Percentiles rank a stretch among this genome's conserved stretches.
These are phyloP conservation scores for Eucalyptus regnans DNA, from an alignment of 345 rosid species.

Conservation along the genomic window DNA sequence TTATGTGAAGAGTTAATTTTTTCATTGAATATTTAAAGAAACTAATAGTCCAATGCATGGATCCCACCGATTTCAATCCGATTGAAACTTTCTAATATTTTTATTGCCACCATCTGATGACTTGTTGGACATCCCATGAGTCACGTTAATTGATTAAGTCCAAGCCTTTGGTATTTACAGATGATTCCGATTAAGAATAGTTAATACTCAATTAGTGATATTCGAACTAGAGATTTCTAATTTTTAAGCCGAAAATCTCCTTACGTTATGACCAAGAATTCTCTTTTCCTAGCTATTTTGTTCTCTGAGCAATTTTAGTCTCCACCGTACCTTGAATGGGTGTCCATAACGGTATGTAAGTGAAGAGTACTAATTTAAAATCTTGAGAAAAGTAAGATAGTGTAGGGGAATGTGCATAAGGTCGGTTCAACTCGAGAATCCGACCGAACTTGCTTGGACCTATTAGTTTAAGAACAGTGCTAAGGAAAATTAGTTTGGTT, in stretches of 20 bases:
- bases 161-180: rapidly evolving
- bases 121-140: neutral
- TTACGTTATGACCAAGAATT: neutral
- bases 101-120: neutral
- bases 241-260: neutral
- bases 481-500: too few species aligned
- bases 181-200: neutral
- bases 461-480: too few species aligned
- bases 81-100: neutral
- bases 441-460: neutral
- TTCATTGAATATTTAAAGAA: neutral
- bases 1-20: neutral
- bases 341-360: neutral
- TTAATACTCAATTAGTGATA: neutral
- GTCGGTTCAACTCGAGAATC: neutral
- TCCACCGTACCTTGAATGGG: neutral
- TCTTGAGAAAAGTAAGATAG: neutral
- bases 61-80: neutral
- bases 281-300: neutral
- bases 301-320: neutral
- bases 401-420: neutral
- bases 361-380: neutral
- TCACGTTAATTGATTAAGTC: neutral
- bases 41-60: neutral
- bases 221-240: neutral